These are phyloP conservation scores for Chrysochromulina parva DNA, from an alignment of 78 protist species.

Conservation along the genomic window DNA sequence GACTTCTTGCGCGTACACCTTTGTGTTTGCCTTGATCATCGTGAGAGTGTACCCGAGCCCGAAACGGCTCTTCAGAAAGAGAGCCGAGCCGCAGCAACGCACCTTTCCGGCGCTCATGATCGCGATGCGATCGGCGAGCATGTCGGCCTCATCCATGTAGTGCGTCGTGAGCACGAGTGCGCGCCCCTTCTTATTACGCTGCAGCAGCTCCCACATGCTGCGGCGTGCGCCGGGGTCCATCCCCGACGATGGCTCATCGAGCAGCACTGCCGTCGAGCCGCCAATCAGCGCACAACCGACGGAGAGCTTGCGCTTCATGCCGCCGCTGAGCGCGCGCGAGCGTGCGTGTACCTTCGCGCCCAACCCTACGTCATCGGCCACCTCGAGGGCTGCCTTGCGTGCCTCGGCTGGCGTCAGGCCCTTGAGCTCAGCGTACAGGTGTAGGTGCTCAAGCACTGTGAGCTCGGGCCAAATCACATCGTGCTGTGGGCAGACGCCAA, in stretches of 20 bases:
- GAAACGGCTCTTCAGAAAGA: slow-evolving; percentile 10
- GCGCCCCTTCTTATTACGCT: not conserved
- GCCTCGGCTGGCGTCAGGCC: not conserved
- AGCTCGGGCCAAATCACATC: slow-evolving; percentile 80
- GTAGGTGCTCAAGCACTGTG: slow-evolving; percentile 73
- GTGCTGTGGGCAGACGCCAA: slow-evolving; percentile 91
- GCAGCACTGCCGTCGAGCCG: not conserved
- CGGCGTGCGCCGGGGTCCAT: slow-evolving; percentile 49
- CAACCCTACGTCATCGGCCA: not conserved
- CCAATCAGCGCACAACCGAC: slow-evolving; percentile 12
- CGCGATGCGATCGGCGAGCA: slow-evolving; percentile 25
- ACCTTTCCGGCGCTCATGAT: slow-evolving; percentile 29
- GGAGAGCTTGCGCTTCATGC: slow-evolving; percentile 43
- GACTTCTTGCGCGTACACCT: not conserved
- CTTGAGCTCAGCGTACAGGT: slow-evolving; percentile 59
- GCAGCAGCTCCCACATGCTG: slow-evolving; percentile 38
- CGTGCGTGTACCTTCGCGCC: not conserved
- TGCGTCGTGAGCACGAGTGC: slow-evolving; percentile 45
- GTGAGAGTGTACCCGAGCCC: slow-evolving; percentile 6
- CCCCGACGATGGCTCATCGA: slow-evolving; percentile 61
- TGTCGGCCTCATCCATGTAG: slow-evolving; percentile 51
- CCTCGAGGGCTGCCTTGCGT: not conserved
- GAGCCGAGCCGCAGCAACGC: slow-evolving; percentile 31
- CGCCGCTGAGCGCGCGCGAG: not conserved
- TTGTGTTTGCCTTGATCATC: no score